Evolutionary conservation across 192 early-diverging fungal genomes (phyloP), one percentile per base, ranked within the genome.

Genomic region (Gamsiella multidivaricata): DNA sequence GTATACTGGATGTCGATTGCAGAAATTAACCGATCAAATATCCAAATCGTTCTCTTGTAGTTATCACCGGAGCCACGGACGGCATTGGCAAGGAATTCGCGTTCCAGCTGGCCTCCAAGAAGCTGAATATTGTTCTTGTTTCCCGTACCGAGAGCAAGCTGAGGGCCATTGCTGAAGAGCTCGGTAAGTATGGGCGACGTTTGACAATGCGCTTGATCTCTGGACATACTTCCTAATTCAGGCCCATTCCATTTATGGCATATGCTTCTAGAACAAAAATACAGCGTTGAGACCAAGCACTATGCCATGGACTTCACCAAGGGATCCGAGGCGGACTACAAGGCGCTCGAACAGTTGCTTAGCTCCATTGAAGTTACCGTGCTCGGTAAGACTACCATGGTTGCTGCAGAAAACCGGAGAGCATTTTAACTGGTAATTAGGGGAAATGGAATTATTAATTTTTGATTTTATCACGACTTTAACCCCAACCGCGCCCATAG

Each of bases 51-150:
- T 11, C n/a, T n/a, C 8, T 26, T 22, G 18, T 68, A 88, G 91
- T 98, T 47, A 88, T 99, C 31, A 99, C 97, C 34, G 97, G 97
- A 53, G 95, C 94, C 32, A 95, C 96, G 17, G 97, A 97, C 79
- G 97, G 96, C 54, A 94, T 99, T 80, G 97, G 97, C 32, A 93
- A 91, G 62, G 94, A 97, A 80, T 94, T 96, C 62, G 95, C 96
- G n/a, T 69, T 89, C 46, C 94, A 99, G 81, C 84, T 99, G 33
- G 95, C 94, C 33, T 83, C 88, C 54, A 89, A 88, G 22, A 88
- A 88, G 70, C 89, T 95, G 86, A 97, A 97, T 69, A 47, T 97
- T 29, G 68, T 96, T 32, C 79, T 99, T 37, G 81, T 97, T 34
- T 92, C 94, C 49, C 91, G 97, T 54, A 94, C 91, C 42, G 73